These are phyloP conservation scores for Alternaria angustiovoidea DNA, from an alignment of 2,329 filamentous ascomycete species.

Conservation along the genomic window DNA sequence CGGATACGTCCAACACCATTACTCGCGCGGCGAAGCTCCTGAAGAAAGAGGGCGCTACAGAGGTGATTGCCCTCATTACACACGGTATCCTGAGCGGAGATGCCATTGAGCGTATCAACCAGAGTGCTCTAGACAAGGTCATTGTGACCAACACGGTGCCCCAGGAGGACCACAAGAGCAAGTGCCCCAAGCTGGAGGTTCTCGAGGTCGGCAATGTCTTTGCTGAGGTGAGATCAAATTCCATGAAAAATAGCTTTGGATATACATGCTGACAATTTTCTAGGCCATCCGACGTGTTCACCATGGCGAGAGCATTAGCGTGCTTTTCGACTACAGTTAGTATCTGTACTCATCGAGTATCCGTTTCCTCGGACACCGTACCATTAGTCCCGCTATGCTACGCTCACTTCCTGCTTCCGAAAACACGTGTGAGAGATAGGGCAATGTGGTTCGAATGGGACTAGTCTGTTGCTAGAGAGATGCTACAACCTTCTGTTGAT, in stretches of 20 bases:
- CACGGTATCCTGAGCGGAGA: constrained; percentile 96
- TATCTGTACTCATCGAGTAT: constrained; percentile 24
- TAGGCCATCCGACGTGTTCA: constrained; percentile 91
- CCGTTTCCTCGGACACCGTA: background rate
- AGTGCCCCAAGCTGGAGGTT: constrained; percentile 89
- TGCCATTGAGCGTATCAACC: constrained; percentile 92
- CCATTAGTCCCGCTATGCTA: background rate
- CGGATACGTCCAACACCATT: constrained; percentile 96
- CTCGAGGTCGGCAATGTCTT: constrained; percentile 89
- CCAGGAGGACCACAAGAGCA: constrained; percentile 78
- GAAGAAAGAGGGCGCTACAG: constrained; percentile 89
- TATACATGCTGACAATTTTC: background rate
- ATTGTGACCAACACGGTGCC: constrained; percentile 96
- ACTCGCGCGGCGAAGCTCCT: constrained; percentile 95
- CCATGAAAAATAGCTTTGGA: constrained; percentile 24
- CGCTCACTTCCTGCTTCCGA: background rate
- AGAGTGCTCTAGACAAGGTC: constrained; percentile 89
- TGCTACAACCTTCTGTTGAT: background rate
- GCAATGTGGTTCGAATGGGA: background rate
- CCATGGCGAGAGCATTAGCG: constrained; percentile 96
- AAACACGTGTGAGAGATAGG: background rate
- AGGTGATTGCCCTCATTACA: constrained; percentile 90
- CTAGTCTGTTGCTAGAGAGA: background rate
- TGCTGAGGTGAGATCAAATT: constrained; percentile 70
- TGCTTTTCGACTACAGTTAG: constrained; percentile 86